A percentile compares a stretch with the other conserved stretches of the same genome.
Conservation (phyloP, 2,329 filamentous ascomycete genomes). For the Xylariaceae sp. region DNA sequence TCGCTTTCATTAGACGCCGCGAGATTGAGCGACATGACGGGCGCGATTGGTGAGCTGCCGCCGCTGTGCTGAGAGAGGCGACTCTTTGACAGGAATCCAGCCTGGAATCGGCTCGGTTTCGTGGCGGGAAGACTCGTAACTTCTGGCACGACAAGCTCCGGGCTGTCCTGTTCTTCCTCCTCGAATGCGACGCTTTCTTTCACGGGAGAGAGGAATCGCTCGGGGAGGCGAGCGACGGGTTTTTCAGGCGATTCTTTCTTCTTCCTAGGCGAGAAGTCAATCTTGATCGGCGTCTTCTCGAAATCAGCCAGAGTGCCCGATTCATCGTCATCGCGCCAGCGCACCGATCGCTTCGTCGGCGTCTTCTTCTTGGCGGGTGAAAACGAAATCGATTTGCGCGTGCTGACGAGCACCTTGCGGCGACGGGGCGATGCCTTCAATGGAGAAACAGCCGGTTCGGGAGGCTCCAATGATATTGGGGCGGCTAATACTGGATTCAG, state of each 20-base stretch:
- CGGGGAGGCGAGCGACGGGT: slow-evolving; percentile 39
- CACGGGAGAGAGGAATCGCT: slow-evolving; percentile 47
- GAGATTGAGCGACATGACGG: slow-evolving; percentile 52
- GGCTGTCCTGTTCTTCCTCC: slow-evolving; percentile 40
- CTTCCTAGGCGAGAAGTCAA: slow-evolving; percentile 54
- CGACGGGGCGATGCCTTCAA: slow-evolving; percentile 75
- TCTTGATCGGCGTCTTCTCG: slow-evolving; percentile 78
- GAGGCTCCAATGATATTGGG: slow-evolving; percentile 23
- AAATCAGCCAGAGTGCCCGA: slow-evolving; percentile 84
- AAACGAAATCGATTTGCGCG: slow-evolving; percentile 69
- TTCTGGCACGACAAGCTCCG: slow-evolving; percentile 53
- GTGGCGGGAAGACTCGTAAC: slow-evolving; percentile 33
- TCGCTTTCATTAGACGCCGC: slow-evolving; percentile 53
- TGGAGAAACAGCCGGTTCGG: slow-evolving; percentile 52
- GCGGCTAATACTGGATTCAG: slow-evolving; percentile 39
- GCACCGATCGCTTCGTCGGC: slow-evolving; percentile 67
- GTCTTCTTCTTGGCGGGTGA: slow-evolving; percentile 75
- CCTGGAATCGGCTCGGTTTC: slow-evolving; percentile 75
- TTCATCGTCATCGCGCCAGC: slow-evolving; percentile 89
- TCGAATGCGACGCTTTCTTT: slow-evolving; percentile 52
- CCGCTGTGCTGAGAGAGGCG: slow-evolving; percentile 36
- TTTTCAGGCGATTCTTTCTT: slow-evolving; percentile 49
- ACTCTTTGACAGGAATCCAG: slow-evolving; percentile 71
- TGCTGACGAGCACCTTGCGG: slow-evolving; percentile 56
- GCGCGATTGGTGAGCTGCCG: slow-evolving; percentile 55